Evolutionary conservation across 2,329 filamentous ascomycete species (phyloP), one percentile per base, ranked within the genome.

Genomic region (Exserohilum turcica): DNA sequence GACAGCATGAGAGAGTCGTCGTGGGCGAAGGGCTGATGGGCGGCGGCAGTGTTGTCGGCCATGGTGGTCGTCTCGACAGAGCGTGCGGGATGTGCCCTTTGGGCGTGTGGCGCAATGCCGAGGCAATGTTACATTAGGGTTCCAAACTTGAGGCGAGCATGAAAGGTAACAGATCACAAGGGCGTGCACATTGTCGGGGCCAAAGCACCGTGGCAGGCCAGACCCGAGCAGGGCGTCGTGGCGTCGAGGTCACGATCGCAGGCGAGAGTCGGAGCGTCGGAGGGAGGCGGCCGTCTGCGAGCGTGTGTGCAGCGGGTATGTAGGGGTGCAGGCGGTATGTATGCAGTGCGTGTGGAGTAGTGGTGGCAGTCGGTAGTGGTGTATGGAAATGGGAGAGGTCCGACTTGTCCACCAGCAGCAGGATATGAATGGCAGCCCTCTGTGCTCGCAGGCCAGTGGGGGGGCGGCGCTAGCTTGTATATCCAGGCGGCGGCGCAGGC

Each of bases 1-100:
- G 63, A 65, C 55, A 74, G 59, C n/a, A 67, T 63, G 48, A 74
- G 62, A 19, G 68, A 61, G 42, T 73, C 68, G 61, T 74, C 67
- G 63, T 67, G 64, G 21, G 72, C 70, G 56, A 66, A 64, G 48
- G 55, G 64, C 21, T 61, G 52, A 37, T 66, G 64, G 43, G 61
- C 56, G 45, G 62, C 65, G 52, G 67, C 67, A 62, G 59, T 60
- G 40, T 63, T 60, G 43, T 66, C 59, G 62, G 60, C 57, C 70
- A 71, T 70, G 47, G 56, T 24, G 21, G 16, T 60, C 54, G 61
- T 48, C 10, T 5, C 19, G 19, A 52, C 59, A 61, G 63, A 53
- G 27, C 54, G 64, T 66, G 21, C 27, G 59, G 54, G 57, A 60
- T 39, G 16, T 15, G 32, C 47, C 52, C 56, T 56, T 56, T 56